These are phyloP conservation scores for Penicillium psychrofluorescens DNA, from an alignment of 495 filamentous ascomycete species.

Conservation along the genomic window DNA sequence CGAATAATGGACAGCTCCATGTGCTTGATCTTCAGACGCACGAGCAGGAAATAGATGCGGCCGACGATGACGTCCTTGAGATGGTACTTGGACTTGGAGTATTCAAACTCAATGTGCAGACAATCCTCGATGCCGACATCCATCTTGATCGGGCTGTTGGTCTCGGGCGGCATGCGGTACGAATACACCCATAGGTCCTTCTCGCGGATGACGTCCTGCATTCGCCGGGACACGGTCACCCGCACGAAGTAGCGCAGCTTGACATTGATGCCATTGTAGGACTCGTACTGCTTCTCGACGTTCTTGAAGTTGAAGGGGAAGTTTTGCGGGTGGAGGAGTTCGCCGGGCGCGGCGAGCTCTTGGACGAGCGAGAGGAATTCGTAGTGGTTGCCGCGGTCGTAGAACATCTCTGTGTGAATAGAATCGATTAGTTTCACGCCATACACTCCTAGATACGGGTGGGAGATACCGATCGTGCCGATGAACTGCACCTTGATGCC, in stretches of 20 bases:
- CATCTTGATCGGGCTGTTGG: slow-evolving; percentile 99
- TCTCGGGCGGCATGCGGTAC: slow-evolving; percentile 97
- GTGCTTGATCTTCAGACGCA: slow-evolving; percentile 98
- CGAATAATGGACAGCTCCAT: slow-evolving; percentile 99
- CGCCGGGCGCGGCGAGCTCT: slow-evolving; percentile 91
- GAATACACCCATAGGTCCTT: slow-evolving; percentile 99
- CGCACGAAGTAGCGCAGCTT: slow-evolving; percentile 97
- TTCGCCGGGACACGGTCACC: slow-evolving; percentile 90
- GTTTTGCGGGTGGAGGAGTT: slow-evolving; percentile 96
- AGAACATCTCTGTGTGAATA: slow-evolving; percentile 79
- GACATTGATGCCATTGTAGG: slow-evolving; percentile 99
- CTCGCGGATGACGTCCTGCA: slow-evolving; percentile 96
- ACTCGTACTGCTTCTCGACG: slow-evolving; percentile 99
- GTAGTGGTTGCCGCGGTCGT: slow-evolving; percentile 97
- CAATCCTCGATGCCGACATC: slow-evolving; percentile 99
- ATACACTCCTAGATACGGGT: not conserved
- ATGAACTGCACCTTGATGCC: slow-evolving; percentile 99
- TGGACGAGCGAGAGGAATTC: slow-evolving; percentile 96
- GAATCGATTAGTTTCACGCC: not conserved
- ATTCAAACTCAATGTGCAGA: slow-evolving; percentile 99
- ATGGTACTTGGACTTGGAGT: slow-evolving; percentile 98
- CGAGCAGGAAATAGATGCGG: slow-evolving; percentile 96
- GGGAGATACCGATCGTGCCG: slow-evolving; percentile 70
- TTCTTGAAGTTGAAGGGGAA: slow-evolving; percentile 99
- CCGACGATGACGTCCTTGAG: slow-evolving; percentile 99